A percentile compares a stretch with the other conserved stretches of the same genome.
These are phyloP conservation scores for Pythium insidiosum DNA, from an alignment of 352 stramenopile genomes.

Conservation along the genomic window DNA sequence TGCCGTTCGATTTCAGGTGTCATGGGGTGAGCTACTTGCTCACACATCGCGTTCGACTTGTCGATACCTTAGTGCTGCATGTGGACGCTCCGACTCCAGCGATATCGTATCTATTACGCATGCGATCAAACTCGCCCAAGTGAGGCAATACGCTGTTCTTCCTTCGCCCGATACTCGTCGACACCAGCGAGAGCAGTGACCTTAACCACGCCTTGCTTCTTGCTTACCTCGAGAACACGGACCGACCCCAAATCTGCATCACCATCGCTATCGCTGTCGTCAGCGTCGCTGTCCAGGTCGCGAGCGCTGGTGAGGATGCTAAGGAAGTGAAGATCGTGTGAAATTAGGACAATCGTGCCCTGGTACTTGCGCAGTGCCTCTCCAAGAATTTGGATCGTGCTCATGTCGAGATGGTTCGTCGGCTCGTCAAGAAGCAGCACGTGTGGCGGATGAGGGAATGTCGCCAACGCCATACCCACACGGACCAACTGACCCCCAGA, in stretches of 20 bases:
- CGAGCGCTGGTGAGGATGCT: conserved; percentile 24
- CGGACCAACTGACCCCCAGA: conserved; percentile 49
- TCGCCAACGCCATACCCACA: conserved; percentile 36
- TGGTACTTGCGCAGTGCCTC: conserved; percentile 46
- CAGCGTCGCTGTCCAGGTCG: neutral
- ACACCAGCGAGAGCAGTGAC: conserved; percentile 22
- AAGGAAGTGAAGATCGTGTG: conserved; percentile 55
- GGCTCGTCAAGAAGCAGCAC: conserved; percentile 85
- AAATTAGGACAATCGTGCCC: conserved; percentile 55
- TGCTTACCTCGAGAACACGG: conserved; percentile 40
- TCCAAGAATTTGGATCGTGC: conserved; percentile 65
- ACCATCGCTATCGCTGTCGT: conserved; percentile 3
- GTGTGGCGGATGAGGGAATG: conserved; percentile 85
- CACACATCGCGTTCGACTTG: too few species aligned
- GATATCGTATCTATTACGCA: too few species aligned
- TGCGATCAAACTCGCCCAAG: conserved; percentile 24
- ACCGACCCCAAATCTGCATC: conserved; percentile 7
- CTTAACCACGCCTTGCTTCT: conserved; percentile 35
- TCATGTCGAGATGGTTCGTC: conserved; percentile 95
- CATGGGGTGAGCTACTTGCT: too few species aligned
- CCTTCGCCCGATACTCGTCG: conserved; percentile 29
- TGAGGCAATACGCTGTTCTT: conserved; percentile 35
- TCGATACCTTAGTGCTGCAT: too few species aligned
- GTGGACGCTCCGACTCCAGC: too few species aligned
- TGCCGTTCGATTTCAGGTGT: too few species aligned